A percentile compares a stretch with the other conserved stretches of the same genome.
Conservation (phyloP, 495 filamentous ascomycete genomes). For the Xylaria scruposa region DNA sequence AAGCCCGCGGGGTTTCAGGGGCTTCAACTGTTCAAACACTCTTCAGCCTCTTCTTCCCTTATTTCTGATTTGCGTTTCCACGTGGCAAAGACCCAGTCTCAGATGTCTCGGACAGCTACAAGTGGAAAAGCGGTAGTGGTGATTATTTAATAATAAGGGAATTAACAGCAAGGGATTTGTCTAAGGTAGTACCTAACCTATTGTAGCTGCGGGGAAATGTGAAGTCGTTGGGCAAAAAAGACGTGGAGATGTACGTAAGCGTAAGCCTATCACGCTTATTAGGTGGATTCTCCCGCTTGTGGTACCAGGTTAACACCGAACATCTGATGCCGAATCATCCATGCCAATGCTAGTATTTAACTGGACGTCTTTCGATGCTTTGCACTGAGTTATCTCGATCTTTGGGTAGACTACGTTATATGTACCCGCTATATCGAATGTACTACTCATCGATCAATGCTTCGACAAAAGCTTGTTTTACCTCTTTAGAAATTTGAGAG, state of each 20-base stretch:
- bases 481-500: background rate
- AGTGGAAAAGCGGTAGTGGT: conserved; percentile 8
- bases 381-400: background rate
- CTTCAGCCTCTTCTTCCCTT: conserved; percentile 21
- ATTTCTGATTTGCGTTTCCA: conserved; percentile 18
- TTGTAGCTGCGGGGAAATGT: conserved; percentile 16
- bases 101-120: conserved; percentile 11
- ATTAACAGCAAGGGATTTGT: conserved; percentile 7
- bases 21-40: background rate
- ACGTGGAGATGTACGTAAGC: conserved; percentile 1
- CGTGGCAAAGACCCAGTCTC: conserved; percentile 18
- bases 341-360: background rate
- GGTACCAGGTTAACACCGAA: conserved; percentile 1
- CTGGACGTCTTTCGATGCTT: background rate
- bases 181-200: conserved; percentile 8
- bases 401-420: background rate
- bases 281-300: conserved; percentile 11
- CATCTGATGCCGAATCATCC: conserved; percentile 1
- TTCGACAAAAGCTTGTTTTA: background rate
- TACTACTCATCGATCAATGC: too few species aligned
- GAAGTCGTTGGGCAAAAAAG: background rate
- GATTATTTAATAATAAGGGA: conserved; percentile 13
- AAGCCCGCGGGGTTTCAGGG: conserved; percentile 12
- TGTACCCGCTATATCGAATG: background rate
- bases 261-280: conserved; percentile 20